A percentile compares a stretch with the other conserved stretches of the same genome.
Conservation (phyloP, 345 rosid genomes). For the Gossypium sturtianum region DNA sequence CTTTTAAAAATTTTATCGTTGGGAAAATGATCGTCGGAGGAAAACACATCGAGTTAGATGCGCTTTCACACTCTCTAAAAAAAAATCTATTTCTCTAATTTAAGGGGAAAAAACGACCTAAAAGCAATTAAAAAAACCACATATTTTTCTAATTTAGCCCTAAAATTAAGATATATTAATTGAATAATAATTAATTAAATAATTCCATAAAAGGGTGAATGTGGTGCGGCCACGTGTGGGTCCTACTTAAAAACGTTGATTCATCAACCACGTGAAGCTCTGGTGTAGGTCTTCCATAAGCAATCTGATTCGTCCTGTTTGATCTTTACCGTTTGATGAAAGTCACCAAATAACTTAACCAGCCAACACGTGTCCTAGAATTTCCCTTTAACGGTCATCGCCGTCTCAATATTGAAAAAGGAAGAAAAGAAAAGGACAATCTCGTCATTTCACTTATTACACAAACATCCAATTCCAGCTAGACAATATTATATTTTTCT, state of each 20-base stretch:
- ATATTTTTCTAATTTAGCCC: no score
- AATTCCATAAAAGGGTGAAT: neutral
- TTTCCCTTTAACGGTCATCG: neutral
- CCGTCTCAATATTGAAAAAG: neutral
- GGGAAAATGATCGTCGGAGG: rapidly evolving
- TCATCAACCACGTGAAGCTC: neutral
- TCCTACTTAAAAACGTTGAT: neutral
- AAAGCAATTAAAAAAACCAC: no score
- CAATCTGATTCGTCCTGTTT: neutral
- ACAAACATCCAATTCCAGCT: slow-evolving; percentile 12
- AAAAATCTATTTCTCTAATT: no score
- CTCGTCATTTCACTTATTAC: slow-evolving; percentile 1
- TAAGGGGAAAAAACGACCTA: no score
- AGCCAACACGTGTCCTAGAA: neutral
- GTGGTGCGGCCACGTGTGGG: neutral
- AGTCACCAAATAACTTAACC: neutral
- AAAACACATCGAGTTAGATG: no score
- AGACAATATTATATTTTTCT: neutral
- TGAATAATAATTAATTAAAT: neutral
- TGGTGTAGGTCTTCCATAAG: neutral
- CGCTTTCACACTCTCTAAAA: no score
- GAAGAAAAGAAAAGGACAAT: neutral
- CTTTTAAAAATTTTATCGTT: no score
- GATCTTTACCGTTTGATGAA: neutral
- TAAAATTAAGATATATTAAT: neutral